A percentile compares a stretch with the other conserved stretches of the same genome.
Evolutionary conservation across 2,329 filamentous ascomycete genomes (phyloP).

Genomic region (Westerdykella sp.): DNA sequence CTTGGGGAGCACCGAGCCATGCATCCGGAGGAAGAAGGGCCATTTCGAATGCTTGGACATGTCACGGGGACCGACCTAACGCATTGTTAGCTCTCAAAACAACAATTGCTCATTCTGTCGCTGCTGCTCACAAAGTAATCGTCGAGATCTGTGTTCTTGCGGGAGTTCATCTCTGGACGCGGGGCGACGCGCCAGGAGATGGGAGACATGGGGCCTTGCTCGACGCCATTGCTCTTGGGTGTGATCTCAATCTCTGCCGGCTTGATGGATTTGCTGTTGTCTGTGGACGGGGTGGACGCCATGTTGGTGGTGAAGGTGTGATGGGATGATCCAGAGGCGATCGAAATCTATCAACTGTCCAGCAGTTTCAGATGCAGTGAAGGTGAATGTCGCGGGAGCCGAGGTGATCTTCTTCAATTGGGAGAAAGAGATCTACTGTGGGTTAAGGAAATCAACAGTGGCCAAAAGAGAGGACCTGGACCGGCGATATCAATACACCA

Average conservation of each 20-base stretch:
- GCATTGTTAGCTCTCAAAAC: slow-evolving; percentile 4
- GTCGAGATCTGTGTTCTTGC: slow-evolving; percentile 40
- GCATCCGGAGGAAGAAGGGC: slow-evolving; percentile 68
- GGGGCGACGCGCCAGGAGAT: slow-evolving; percentile 22
- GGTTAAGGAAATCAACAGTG: slow-evolving; percentile 1
- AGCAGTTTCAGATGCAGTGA: slow-evolving; percentile 18
- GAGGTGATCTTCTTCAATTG: not conserved
- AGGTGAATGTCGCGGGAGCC: not conserved
- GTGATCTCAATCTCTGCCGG: slow-evolving; percentile 29
- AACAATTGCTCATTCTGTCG: slow-evolving; percentile 1
- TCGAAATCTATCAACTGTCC: slow-evolving; percentile 20
- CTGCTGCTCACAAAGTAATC: slow-evolving; percentile 53
- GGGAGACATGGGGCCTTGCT: slow-evolving; percentile 23
- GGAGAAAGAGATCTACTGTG: not conserved
- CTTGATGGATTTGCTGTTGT: slow-evolving; percentile 22
- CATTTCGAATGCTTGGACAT: slow-evolving; percentile 69
- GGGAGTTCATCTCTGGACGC: not conserved
- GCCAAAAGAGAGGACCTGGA: slow-evolving; percentile 4
- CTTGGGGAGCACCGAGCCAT: slow-evolving; percentile 68
- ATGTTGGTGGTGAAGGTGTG: slow-evolving; percentile 8
- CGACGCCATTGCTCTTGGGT: slow-evolving; percentile 8
- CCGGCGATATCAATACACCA: not conserved
- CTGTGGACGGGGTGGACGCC: slow-evolving; percentile 24
- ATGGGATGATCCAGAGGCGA: slow-evolving; percentile 2
- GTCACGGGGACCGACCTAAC: slow-evolving; percentile 56